Evolutionary conservation across 768 basidiomycete genomes (phyloP), one percentile per base, ranked within the genome.

Genomic region (Mycena rosella): DNA sequence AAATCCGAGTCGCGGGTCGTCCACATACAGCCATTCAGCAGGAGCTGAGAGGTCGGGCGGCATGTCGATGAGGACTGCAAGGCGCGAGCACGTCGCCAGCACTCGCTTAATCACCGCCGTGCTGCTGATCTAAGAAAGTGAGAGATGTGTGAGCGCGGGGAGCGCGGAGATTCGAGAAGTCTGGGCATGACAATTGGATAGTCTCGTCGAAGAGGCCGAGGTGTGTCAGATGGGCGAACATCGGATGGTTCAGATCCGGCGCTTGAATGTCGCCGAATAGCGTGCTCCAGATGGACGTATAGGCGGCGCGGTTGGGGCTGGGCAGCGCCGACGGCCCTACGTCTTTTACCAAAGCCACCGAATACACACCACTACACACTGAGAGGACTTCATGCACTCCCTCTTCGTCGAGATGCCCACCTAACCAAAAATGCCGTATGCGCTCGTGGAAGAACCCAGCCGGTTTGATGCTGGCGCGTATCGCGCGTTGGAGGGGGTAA

Each of bases 141-240:
- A 3, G 20, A 58, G 10, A 34, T 58, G 57, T 5, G 57, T 58
- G 57, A 58, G 57, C 11, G 29, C 11, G 18, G 57, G 57, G 30
- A 58, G 44, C 0, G 18, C 20, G 7, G n/a, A n/a, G n/a, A n/a
- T n/a, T n/a, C n/a, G 57, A 29, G 18, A 58, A 24, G 10, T n/a
- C 15, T 5, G 42, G 29, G 44, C 44, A 47, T 4, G 17, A 17
- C 11, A 36, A 22, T 3, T 5, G 7, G 24, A 14, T 14, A 24
- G 9, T 48, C n/a, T 13, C 18, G 8, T 40, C 38, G 27, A 24
- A 29, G 1, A 26, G 7, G 42, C n/a, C 42, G 42, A 44, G 42
- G 13, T 44, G 42, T 6, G 42, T 44, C 2, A 44, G 20, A 20
- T 3, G 6, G 42, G 42, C 10, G 42, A 44, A 44, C 42, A 44